A percentile compares a stretch with the other conserved stretches of the same genome.
These are phyloP conservation scores for Corchorus capsularis DNA, from an alignment of 345 rosid genomes.

Conservation along the genomic window DNA sequence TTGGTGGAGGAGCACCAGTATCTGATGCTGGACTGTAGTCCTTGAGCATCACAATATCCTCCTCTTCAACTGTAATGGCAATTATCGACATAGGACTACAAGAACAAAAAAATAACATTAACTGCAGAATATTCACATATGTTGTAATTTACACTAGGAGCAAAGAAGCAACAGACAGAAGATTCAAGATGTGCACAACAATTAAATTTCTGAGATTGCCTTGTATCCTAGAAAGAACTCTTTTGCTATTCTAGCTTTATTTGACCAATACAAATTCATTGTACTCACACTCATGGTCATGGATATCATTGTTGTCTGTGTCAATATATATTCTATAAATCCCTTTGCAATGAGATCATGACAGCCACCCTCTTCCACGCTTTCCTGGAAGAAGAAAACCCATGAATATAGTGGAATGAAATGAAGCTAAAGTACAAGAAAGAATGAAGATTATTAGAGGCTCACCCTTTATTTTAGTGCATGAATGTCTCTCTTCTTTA, in stretches of 20 bases:
- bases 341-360: conserved; percentile 89
- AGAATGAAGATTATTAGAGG: conserved; percentile 2
- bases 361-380: conserved; percentile 89
- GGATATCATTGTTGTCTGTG: conserved; percentile 98
- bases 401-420: conserved; percentile 7
- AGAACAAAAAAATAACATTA: conserved; percentile 10
- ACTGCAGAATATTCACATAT: not conserved
- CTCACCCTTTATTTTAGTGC: conserved; percentile 87
- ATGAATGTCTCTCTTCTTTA: conserved; percentile 82
- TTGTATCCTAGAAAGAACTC: not conserved
- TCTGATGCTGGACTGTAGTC: conserved; percentile 68
- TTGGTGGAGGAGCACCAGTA: conserved; percentile 37
- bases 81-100: conserved; percentile 51
- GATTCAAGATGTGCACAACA: no score
- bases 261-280: conserved; percentile 1
- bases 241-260: not conserved
- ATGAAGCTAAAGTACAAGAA: not conserved
- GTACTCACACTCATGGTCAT: conserved; percentile 94
- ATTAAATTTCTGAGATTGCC: conserved; percentile 17
- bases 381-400: conserved; percentile 55
- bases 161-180: no score
- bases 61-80: conserved; percentile 86
- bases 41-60: conserved; percentile 72
- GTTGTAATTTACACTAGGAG: no score
- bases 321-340: conserved; percentile 90